Conservation (phyloP, 1,284 basidiomycete genomes). For the Anthracocystis panici-leucophaei region DNA sequence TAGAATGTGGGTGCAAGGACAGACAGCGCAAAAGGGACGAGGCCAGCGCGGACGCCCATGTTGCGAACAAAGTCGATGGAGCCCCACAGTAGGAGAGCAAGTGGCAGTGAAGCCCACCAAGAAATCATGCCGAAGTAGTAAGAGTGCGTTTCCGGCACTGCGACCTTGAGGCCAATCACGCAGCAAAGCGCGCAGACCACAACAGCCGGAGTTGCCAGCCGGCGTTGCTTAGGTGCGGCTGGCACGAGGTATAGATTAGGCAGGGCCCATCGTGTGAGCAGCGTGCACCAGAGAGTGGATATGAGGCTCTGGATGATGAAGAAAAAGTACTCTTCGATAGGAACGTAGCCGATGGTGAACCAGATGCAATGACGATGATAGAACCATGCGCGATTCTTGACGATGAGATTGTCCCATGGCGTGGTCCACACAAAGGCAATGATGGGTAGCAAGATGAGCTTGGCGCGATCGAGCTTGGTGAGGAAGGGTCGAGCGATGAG, state of each 20-base stretch:
- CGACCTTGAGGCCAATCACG: constrained; percentile 26
- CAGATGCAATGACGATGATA: constrained; percentile 61
- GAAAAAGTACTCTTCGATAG: constrained; percentile 65
- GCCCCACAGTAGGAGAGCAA: constrained; percentile 58
- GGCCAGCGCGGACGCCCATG: constrained; percentile 33
- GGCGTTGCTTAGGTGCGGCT: background rate
- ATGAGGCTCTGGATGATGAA: constrained; percentile 65
- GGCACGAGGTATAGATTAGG: constrained; percentile 47
- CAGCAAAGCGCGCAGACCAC: constrained; percentile 11
- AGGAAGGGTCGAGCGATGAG: constrained; percentile 54
- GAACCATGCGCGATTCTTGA: constrained; percentile 59
- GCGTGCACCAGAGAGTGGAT: constrained; percentile 57
- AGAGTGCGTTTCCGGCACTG: constrained; percentile 26
- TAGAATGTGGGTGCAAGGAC: constrained; percentile 48
- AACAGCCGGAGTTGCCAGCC: constrained; percentile 15
- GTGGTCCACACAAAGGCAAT: constrained; percentile 66
- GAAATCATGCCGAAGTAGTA: constrained; percentile 65
- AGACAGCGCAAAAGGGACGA: constrained; percentile 26
- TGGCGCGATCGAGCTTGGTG: constrained; percentile 56
- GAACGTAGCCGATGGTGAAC: constrained; percentile 59
- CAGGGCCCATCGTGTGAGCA: constrained; percentile 58
- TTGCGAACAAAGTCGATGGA: constrained; percentile 42
- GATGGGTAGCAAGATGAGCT: constrained; percentile 57
- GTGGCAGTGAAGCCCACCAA: constrained; percentile 61
- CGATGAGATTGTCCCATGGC: constrained; percentile 63